Percentiles rank a stretch among this genome's conserved stretches.
These are phyloP conservation scores for Blastomyces silverae DNA, from an alignment of 2,329 filamentous ascomycete species.

Conservation along the genomic window DNA sequence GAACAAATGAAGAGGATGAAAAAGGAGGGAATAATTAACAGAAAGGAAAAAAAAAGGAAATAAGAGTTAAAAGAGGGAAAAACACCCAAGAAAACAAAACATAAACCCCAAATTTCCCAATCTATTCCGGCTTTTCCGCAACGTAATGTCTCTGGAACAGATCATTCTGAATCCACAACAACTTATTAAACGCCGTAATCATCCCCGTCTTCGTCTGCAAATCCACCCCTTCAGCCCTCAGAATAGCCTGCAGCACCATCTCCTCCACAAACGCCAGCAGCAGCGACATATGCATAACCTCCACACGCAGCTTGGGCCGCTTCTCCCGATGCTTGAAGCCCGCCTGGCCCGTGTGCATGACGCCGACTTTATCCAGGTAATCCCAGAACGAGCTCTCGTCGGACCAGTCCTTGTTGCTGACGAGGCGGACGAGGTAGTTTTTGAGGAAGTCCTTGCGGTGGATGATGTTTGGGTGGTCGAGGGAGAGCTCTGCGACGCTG, in stretches of 20 bases:
- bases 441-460: conserved; percentile 30
- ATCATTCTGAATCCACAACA: conserved; percentile 32
- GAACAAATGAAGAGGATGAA: background rate
- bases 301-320: conserved; percentile 26
- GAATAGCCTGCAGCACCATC: conserved; percentile 26
- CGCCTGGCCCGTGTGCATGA: conserved; percentile 28
- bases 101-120: background rate
- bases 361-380: conserved; percentile 29
- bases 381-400: conserved; percentile 27
- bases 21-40: background rate
- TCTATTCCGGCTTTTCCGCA: conserved; percentile 16
- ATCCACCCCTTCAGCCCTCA: conserved; percentile 26
- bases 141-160: conserved; percentile 28
- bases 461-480: conserved; percentile 27
- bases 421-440: conserved; percentile 26
- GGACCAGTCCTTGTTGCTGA: conserved; percentile 28
- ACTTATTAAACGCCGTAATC: conserved; percentile 28
- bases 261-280: conserved; percentile 28
- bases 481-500: conserved; percentile 21
- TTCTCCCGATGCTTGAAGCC: conserved; percentile 27
- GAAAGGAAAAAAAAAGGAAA: background rate
- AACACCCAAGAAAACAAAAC: background rate
- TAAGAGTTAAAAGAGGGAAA: background rate
- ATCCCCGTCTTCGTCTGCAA: conserved; percentile 24
- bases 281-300: conserved; percentile 27